phyloP scores from a whole-genome alignment of 805 yeast genomes.

The Priceomyces haplophilus region DNA sequence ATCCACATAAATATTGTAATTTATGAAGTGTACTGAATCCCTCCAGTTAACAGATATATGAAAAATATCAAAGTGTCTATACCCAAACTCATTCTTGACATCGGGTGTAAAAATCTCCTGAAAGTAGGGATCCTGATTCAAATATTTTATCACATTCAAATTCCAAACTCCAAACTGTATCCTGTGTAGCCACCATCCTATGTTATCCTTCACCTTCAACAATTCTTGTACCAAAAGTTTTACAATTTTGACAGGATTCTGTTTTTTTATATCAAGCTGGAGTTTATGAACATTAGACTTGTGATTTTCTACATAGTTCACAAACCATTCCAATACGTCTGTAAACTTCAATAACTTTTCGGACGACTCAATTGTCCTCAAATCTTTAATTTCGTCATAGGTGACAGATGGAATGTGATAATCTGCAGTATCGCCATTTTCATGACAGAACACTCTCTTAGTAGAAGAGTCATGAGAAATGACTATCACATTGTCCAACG shows the following conservation, averaged over 20 bases:
- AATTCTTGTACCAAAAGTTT: slow-evolving; percentile 29
- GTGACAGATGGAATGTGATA: slow-evolving; percentile 31
- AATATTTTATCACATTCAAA: slow-evolving; percentile 32
- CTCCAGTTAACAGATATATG: slow-evolving; percentile 37
- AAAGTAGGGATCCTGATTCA: slow-evolving; percentile 39
- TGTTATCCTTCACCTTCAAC: slow-evolving; percentile 24
- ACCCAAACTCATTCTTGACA: slow-evolving; percentile 15
- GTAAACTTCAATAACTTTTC: slow-evolving; percentile 32
- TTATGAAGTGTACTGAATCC: slow-evolving; percentile 29
- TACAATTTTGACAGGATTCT: slow-evolving; percentile 35
- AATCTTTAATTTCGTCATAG: slow-evolving; percentile 26
- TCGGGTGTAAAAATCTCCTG: slow-evolving; percentile 19
- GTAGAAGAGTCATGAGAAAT: slow-evolving; percentile 41
- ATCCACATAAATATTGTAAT: slow-evolving; percentile 36
- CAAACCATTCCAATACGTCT: slow-evolving; percentile 33
- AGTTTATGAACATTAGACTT: slow-evolving; percentile 20
- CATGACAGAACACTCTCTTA: slow-evolving; percentile 34
- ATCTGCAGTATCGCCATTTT: slow-evolving; percentile 33
- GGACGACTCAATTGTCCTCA: slow-evolving; percentile 31
- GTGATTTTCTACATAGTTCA: slow-evolving; percentile 15
- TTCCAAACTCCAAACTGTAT: slow-evolving; percentile 43
- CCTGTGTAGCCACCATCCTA: slow-evolving; percentile 37
- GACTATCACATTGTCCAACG: slow-evolving; percentile 35
- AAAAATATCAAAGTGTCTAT: slow-evolving; percentile 29
- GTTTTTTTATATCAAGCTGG: slow-evolving; percentile 39